Base-by-base conservation (phyloP, 1,284 basidiomycete species). In the Ceraceosorus guamensis region DNA sequence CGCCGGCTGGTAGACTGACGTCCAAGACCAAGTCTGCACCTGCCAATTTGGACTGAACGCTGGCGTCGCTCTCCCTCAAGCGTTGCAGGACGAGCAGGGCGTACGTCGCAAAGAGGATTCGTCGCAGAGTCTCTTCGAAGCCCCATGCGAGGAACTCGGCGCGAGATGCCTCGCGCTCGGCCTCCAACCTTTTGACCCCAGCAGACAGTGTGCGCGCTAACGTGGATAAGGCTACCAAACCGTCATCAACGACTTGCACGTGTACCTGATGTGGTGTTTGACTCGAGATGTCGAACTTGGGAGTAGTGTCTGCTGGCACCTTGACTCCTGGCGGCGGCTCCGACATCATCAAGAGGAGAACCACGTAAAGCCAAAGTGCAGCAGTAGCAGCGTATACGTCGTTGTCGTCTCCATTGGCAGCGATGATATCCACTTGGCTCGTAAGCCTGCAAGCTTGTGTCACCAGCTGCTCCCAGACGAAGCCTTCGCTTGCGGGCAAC, bases 341-440 rank as follows among this genome's bases (percentile, higher is more conserved):
- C 7, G 62, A 67, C 10, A 65, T 64, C 16, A 70, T 62, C 13
- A 70, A 55, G 50, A 67, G 57, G 24, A 71, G 55, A 11, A 71
- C 64, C 34, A 70, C 49, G 49, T 70, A 71, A 59, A 71, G 62
- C 68, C 68, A 71, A 8, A 70, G 51, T 33, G 68, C 60, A 11
- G 62, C 60, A 1, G 69, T 63, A 5, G 66, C 56, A 3, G 65
- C 62, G 35, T 66, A 67, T 3, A 70, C 64, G 1, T 55, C 57
- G 10, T 60, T 24, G 24, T 24, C 50, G 1, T 60, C 52, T 31
- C 62, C 39, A 10, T 60, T 51, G n/a, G 46, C 4, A 13, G 52
- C 50, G 45, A 63, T 53, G 13, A 53, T 46, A 1, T 50, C 46
- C 46, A 57, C 32, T 2, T 34, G 50, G 16, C 47, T 35, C 8